Percentiles rank a stretch among this genome's conserved stretches.
phyloP scores from a whole-genome alignment of 75 land plant species.

The Ceratopteris richardii region DNA sequence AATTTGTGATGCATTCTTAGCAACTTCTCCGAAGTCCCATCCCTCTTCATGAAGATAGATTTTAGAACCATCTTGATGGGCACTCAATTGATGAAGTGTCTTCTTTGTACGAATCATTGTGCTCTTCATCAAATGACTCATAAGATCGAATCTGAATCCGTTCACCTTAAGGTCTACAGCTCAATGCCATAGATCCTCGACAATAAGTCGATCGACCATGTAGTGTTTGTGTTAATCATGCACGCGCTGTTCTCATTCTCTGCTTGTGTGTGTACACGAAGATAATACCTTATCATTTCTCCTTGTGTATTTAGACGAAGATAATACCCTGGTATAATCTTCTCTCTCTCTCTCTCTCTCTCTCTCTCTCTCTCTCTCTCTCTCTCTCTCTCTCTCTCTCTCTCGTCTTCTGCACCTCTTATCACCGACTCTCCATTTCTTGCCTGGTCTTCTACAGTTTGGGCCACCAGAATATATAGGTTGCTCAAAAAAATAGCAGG shows the following conservation, averaged over 20 bases:
- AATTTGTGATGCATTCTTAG: slow-evolving; percentile 75
- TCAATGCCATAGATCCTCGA: slow-evolving; percentile 83
- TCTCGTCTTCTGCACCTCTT: too few species aligned
- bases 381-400: too few species aligned
- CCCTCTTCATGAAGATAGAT: slow-evolving; percentile 98
- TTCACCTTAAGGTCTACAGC: slow-evolving; percentile 90
- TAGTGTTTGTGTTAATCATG: slow-evolving; percentile 80
- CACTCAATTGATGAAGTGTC: slow-evolving; percentile 46
- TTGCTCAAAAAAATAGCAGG: too few species aligned
- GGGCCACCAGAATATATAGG: too few species aligned
- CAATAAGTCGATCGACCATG: slow-evolving; percentile 84
- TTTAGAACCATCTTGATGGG: slow-evolving; percentile 55
- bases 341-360: too few species aligned
- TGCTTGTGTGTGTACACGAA: slow-evolving; percentile 71
- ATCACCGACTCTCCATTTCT: too few species aligned
- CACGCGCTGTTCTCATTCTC: slow-evolving; percentile 79
- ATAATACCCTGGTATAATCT: slow-evolving; percentile 95
- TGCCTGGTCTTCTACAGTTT: too few species aligned
- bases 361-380: too few species aligned
- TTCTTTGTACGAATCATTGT: slow-evolving; percentile 87
- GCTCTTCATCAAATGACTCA: slow-evolving; percentile 95
- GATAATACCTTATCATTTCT: too few species aligned
- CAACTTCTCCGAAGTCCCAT: slow-evolving; percentile 99
- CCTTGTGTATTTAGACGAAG: too few species aligned
- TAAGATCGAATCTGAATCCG: slow-evolving; percentile 97